phyloP scores from a whole-genome alignment of 768 basidiomycete species.

The Serendipita indica region DNA sequence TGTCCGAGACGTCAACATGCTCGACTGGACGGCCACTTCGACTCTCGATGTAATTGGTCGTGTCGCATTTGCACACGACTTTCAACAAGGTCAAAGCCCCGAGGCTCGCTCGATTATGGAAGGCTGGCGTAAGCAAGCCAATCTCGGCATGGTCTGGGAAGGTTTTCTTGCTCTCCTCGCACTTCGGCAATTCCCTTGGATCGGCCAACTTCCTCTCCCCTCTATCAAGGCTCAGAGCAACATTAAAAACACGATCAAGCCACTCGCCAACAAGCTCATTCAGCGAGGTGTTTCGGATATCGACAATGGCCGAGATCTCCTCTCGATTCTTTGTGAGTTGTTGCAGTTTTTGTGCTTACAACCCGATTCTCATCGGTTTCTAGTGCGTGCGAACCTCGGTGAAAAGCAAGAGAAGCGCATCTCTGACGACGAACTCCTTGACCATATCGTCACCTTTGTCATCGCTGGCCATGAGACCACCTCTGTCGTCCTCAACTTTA shows the following conservation, averaged over 20 bases:
- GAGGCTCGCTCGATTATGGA: constrained; percentile 21
- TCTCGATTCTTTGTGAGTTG: constrained; percentile 9
- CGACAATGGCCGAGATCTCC: constrained; percentile 13
- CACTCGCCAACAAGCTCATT: constrained; percentile 10
- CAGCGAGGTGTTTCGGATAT: neutral
- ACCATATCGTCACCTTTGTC: constrained; percentile 50
- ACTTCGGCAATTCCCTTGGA: constrained; percentile 10
- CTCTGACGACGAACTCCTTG: constrained; percentile 34
- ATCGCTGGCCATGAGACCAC: constrained; percentile 53
- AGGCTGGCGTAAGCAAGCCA: constrained; percentile 20
- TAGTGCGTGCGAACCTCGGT: neutral
- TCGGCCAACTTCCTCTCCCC: neutral
- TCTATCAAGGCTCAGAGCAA: neutral
- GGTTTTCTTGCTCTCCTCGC: constrained; percentile 17
- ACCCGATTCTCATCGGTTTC: neutral
- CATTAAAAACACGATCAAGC: constrained; percentile 12
- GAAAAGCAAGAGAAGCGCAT: constrained; percentile 6
- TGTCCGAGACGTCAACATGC: constrained; percentile 12
- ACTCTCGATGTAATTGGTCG: constrained; percentile 22
- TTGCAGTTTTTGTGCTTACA: neutral
- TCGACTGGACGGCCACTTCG: constrained; percentile 13
- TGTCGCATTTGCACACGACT: constrained; percentile 31
- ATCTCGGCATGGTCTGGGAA: constrained; percentile 14
- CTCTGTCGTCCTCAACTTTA: constrained; percentile 33
- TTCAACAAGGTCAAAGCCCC: constrained; percentile 21